Conservation (phyloP, 75 land plant species). For the Sequoia sempervirens region DNA sequence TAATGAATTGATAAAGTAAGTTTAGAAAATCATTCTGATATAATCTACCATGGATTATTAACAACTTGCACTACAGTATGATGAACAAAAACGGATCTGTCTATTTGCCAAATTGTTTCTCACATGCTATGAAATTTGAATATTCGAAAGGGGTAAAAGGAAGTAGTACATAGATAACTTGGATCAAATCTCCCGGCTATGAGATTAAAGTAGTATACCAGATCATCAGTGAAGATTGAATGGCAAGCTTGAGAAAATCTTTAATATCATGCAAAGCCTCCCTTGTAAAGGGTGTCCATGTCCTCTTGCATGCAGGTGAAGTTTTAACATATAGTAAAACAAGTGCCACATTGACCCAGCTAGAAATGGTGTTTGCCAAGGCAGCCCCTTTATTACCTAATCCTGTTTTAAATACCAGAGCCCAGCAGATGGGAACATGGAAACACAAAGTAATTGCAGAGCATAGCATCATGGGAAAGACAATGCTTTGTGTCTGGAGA, state of each 20-base stretch:
- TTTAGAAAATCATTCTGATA: not conserved
- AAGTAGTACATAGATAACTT: not conserved
- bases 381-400: slow-evolving; percentile 84
- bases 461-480: slow-evolving; percentile 63
- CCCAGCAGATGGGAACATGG: slow-evolving; percentile 70
- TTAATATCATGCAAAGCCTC: slow-evolving; percentile 53
- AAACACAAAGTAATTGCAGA: slow-evolving; percentile 36
- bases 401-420: slow-evolving; percentile 56
- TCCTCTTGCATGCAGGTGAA: slow-evolving; percentile 50
- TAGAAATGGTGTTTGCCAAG: slow-evolving; percentile 51
- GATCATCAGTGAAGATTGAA: slow-evolving; percentile 79
- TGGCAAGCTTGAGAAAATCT: slow-evolving; percentile 53
- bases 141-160: not conserved
- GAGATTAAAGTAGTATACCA: slow-evolving; percentile 40
- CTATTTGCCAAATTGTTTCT: not conserved
- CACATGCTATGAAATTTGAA: not conserved
- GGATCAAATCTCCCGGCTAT: not conserved
- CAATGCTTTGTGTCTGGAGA: slow-evolving; percentile 71
- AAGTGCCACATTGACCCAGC: slow-evolving; percentile 58
- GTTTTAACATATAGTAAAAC: slow-evolving; percentile 43
- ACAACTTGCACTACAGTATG: not conserved
- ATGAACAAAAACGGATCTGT: not conserved
- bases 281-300: slow-evolving; percentile 57
- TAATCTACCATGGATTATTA: not conserved
- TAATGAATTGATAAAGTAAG: not conserved